Evolutionary conservation across 768 basidiomycete genomes (phyloP), one percentile per base, ranked within the genome.

Genomic region (Suillus occidentalis): DNA sequence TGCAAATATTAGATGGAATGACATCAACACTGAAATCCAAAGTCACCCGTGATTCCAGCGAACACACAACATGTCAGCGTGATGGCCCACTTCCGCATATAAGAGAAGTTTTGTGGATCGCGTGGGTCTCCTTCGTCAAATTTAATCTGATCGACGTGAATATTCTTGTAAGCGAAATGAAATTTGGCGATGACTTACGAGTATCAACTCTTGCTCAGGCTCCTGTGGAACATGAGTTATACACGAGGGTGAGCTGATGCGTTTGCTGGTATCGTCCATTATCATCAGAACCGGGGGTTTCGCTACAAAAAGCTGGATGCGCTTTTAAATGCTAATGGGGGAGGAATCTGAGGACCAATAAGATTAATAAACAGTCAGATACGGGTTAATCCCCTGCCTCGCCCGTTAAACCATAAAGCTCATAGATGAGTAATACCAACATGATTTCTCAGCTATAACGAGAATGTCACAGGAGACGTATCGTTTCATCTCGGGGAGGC

Each of bases 21-120:
- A 13, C 16, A 61, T 47, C 12, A 14, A 25, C 28, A 22, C 28
- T 34, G 36, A 60, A 55, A 25, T 0, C 6, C 14, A 34, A n/a
- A 42, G 52, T 59, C 53, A 65, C 73, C 65, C 7, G 66, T 56
- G 14, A 73, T 57, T 37, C 49, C 66, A 28, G 72, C 67, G 43
- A 71, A 68, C 34, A 57, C 69, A 62, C 69, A 72, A 9, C 68
- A 66, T 28, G 61, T 65, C 9, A 70, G 40, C 13, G 75, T 73
- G 37, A 75, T 70, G 25, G 67, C 63, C 75, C 82, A 82, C 73
- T 81, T 83, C 63, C 71, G 72, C 6, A 65, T 56, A 10, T 64
- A 68, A 37, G 74, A 69, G 62, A 76, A 79, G 62, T 75, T 76
- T 50, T 71, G 47, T 40, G 80, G 80, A 65, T 81, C 77, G 36